A percentile compares a stretch with the other conserved stretches of the same genome.
phyloP scores from a whole-genome alignment of 2,329 filamentous ascomycete species.

The Neopestalotiopsis sp. region DNA sequence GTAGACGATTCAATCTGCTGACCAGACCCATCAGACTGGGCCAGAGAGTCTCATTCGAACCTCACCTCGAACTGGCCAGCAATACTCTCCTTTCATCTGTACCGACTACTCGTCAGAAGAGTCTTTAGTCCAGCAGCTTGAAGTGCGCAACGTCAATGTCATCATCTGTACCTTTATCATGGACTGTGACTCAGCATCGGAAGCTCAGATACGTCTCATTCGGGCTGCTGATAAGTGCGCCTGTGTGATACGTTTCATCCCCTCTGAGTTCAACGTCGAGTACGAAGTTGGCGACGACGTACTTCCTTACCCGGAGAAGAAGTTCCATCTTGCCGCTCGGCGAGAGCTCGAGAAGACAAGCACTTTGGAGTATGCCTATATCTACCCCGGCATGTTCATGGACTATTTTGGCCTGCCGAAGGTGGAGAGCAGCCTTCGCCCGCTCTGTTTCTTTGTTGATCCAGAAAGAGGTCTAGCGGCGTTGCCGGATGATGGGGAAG shows the following conservation, averaged over 20 bases:
- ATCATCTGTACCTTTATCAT: conserved; percentile 41
- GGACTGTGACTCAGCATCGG: conserved; percentile 34
- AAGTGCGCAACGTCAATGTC: conserved; percentile 29
- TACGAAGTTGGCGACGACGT: conserved; percentile 40
- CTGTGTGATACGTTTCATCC: conserved; percentile 40
- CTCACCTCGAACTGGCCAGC: conserved; percentile 28
- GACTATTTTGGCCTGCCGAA: conserved; percentile 41
- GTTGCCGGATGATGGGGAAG: conserved; percentile 37
- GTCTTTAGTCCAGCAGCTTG: conserved; percentile 27
- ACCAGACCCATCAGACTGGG: conserved; percentile 20
- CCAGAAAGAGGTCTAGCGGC: conserved; percentile 31
- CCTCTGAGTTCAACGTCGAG: conserved; percentile 45
- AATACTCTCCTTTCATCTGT: conserved; percentile 31
- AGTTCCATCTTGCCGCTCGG: conserved; percentile 33
- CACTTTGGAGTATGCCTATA: conserved; percentile 39
- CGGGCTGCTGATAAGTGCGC: conserved; percentile 37
- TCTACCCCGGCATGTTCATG: conserved; percentile 44
- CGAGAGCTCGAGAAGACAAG: conserved; percentile 36
- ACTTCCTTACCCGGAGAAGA: conserved; percentile 40
- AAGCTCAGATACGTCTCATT: conserved; percentile 40
- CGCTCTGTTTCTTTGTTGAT: conserved; percentile 38
- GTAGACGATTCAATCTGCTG: conserved; percentile 10
- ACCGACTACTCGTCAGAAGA: conserved; percentile 35
- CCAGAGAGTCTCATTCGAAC: conserved; percentile 22
- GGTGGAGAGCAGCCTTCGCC: conserved; percentile 31